phyloP scores from a whole-genome alignment of 2,329 filamentous ascomycete genomes.

The Colletotrichum tropicicola region DNA sequence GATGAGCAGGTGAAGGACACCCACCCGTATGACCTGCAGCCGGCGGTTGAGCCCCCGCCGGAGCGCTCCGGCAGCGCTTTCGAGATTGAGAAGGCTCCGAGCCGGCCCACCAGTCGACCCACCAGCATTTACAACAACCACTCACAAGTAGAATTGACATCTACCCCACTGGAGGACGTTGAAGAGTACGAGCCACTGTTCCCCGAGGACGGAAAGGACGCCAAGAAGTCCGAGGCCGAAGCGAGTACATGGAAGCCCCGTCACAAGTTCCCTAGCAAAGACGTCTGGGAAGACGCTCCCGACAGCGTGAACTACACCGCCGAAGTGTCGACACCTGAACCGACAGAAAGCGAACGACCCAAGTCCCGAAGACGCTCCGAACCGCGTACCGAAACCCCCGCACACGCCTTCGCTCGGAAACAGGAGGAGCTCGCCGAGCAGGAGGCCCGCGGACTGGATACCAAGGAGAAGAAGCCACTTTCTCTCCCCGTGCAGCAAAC shows the following conservation, averaged over 20 bases:
- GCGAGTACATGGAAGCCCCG: slow-evolving; percentile 62
- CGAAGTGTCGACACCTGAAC: slow-evolving; percentile 84
- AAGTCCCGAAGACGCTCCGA: slow-evolving; percentile 38
- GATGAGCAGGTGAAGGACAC: slow-evolving; percentile 86
- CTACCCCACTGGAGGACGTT: slow-evolving; percentile 84
- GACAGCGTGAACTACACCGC: slow-evolving; percentile 82
- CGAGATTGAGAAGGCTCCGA: slow-evolving; percentile 66
- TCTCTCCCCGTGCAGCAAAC: slow-evolving; percentile 11
- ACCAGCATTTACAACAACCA: slow-evolving; percentile 68
- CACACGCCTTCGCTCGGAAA: slow-evolving; percentile 71
- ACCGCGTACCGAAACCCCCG: slow-evolving; percentile 56
- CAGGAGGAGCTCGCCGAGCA: slow-evolving; percentile 73
- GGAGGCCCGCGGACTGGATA: slow-evolving; percentile 56
- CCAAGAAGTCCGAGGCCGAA: slow-evolving; percentile 46
- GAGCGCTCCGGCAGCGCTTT: slow-evolving; percentile 69
- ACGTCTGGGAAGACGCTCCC: slow-evolving; percentile 97
- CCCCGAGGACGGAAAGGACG: slow-evolving; percentile 72
- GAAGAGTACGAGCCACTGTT: slow-evolving; percentile 97
- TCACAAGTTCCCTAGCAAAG: slow-evolving; percentile 88
- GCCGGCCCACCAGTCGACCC: slow-evolving; percentile 71
- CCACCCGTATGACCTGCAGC: slow-evolving; percentile 73
- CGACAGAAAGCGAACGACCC: slow-evolving; percentile 46
- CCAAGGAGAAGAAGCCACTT: slow-evolving; percentile 54
- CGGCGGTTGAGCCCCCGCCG: slow-evolving; percentile 81
- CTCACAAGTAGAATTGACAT: slow-evolving; percentile 60